Percentiles rank a stretch among this genome's conserved stretches.
Conservation (phyloP, 306 rosid genomes). For the Styphnolobium japonicum region DNA sequence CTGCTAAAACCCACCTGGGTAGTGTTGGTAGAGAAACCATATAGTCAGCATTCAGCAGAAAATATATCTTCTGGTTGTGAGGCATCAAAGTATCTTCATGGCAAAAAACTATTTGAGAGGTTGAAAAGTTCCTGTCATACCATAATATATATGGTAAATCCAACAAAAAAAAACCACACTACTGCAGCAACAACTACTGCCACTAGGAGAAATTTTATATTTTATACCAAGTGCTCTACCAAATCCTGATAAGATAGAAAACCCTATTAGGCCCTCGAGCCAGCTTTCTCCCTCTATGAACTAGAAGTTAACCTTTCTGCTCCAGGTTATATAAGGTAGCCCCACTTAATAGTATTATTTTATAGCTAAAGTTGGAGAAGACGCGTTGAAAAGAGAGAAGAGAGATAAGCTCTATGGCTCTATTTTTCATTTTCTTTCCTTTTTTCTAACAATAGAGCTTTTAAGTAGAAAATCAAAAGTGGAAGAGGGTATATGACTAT, state of each 20-base stretch:
- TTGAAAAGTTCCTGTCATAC: slow-evolving; percentile 33
- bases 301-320: slow-evolving; percentile 28
- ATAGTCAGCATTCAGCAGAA: not conserved
- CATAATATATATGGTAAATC: slow-evolving; percentile 15
- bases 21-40: slow-evolving; percentile 8
- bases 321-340: slow-evolving; percentile 23
- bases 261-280: not conserved
- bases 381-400: not conserved
- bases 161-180: slow-evolving; percentile 3
- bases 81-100: slow-evolving; percentile 18
- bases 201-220: slow-evolving; percentile 36
- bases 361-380: not conserved
- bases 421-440: not conserved
- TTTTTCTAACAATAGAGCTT: not conserved
- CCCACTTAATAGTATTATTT: slow-evolving; percentile 12
- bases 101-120: slow-evolving; percentile 23
- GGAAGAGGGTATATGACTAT: not conserved
- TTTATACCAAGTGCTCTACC: slow-evolving; percentile 31
- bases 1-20: not conserved
- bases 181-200: slow-evolving; percentile 42
- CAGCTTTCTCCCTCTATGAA: not conserved
- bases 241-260: slow-evolving; percentile 38
- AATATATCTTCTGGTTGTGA: not conserved
- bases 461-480: not conserved
- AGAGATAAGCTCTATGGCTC: not conserved